Evolutionary conservation across 2,329 filamentous ascomycete species (phyloP).

Genomic region (Diaporthe helianthi): DNA sequence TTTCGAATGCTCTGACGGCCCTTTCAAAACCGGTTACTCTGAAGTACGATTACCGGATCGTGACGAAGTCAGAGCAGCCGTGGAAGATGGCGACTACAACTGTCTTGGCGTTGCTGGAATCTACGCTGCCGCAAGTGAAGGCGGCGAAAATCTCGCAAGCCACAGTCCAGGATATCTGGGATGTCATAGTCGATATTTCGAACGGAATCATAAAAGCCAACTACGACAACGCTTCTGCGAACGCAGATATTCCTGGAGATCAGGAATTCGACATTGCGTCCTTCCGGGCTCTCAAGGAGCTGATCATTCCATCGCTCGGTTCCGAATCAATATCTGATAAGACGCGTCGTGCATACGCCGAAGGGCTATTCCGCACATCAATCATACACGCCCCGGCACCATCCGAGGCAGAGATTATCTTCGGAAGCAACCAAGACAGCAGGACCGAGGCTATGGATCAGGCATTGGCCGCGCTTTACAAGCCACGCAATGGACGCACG

Average conservation of each 20-base stretch:
- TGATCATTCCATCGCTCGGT: slow-evolving; percentile 79
- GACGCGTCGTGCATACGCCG: slow-evolving; percentile 73
- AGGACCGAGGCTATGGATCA: slow-evolving; percentile 56
- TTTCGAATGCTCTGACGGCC: slow-evolving; percentile 69
- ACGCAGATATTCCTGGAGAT: slow-evolving; percentile 66
- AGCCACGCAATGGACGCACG: slow-evolving; percentile 74
- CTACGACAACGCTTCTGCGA: slow-evolving; percentile 54
- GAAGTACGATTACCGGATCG: slow-evolving; percentile 80
- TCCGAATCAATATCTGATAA: slow-evolving; percentile 68
- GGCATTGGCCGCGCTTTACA: slow-evolving; percentile 61
- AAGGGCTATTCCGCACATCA: slow-evolving; percentile 81
- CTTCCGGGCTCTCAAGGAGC: slow-evolving; percentile 71
- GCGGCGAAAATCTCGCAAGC: slow-evolving; percentile 53
- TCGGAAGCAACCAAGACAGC: slow-evolving; percentile 51
- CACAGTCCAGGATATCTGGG: slow-evolving; percentile 70
- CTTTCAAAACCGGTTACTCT: slow-evolving; percentile 74
- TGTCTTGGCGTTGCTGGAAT: slow-evolving; percentile 70
- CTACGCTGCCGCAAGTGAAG: slow-evolving; percentile 67
- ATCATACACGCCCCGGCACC: slow-evolving; percentile 74
- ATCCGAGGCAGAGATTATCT: slow-evolving; percentile 64
- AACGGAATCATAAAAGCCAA: slow-evolving; percentile 75
- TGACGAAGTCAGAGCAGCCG: slow-evolving; percentile 73
- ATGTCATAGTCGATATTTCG: slow-evolving; percentile 67
- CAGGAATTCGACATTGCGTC: slow-evolving; percentile 82
- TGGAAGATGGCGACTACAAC: slow-evolving; percentile 84